Evolutionary conservation across 768 basidiomycete species (phyloP), one percentile per base, ranked within the genome.

Genomic region (Chalciporus pseudorubinellus): DNA sequence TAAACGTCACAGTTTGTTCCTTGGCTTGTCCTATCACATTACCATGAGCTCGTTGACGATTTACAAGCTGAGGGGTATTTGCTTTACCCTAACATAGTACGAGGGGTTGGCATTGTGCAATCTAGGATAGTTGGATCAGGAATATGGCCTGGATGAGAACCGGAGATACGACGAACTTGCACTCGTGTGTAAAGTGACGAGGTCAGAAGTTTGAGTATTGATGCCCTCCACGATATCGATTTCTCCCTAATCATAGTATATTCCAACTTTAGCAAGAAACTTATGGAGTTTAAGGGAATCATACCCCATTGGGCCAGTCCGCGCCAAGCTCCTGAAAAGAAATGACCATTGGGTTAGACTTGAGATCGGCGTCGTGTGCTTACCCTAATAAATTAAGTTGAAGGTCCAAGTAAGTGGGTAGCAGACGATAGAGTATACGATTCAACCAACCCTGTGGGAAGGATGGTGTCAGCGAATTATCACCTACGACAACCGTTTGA

Each of bases 211-310:
- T 28, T 62, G 53, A 33, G 63, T 44, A 36, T 73, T 72, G 46
- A 73, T 56, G 10, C 71, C 72, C 34, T 72, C 71, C 10, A 72
- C 19, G 7, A 70, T 71, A 45, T 72, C 70, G 18, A 70, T 33
- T 48, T 70, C 68, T 18, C 68, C 67, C 66, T 68, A 20, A 36
- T 5, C n/a, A n/a, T n/a, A n/a, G 6, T 11, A 33, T 42, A 10
- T 34, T 20, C 18, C 18, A 16, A 24, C 40, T 14, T 53, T 19
- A 42, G 36, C 14, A 4, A 2, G 19, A 18, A n/a, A 18, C 3
- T 13, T 3, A 34, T 18, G 9, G 18, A 3, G 34, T 4, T 21
- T 34, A 6, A 28, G 3, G 18, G 21, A 5, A 16, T 8, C 4
- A 4, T 38, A 66, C 63, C 48, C 59, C 58, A 2, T 67, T 42